phyloP scores from a whole-genome alignment of 2,329 filamentous ascomycete genomes.

The Escovopsis weberi region DNA sequence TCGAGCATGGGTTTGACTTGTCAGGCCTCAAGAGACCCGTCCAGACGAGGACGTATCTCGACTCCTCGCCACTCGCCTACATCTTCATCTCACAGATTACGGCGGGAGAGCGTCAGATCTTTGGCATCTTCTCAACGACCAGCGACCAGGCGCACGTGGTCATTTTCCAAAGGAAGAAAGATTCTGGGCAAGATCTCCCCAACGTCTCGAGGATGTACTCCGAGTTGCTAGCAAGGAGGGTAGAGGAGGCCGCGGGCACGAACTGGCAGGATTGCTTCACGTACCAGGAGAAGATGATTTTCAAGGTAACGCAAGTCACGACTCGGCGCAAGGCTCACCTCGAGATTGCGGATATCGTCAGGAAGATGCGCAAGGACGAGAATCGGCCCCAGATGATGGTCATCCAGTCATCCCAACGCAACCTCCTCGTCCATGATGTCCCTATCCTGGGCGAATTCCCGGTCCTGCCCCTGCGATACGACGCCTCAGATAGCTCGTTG shows the following conservation, averaged over 20 bases:
- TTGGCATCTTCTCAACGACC: conserved; percentile 79
- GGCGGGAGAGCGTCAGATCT: conserved; percentile 81
- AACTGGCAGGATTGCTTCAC: conserved; percentile 69
- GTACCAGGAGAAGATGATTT: conserved; percentile 75
- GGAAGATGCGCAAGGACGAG: conserved; percentile 82
- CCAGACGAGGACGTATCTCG: conserved; percentile 57
- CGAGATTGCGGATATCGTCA: conserved; percentile 75
- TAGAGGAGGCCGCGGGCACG: conserved; percentile 51
- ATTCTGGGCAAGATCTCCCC: conserved; percentile 66
- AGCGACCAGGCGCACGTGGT: conserved; percentile 71
- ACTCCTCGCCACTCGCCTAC: conserved; percentile 61
- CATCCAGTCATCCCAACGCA: conserved; percentile 76
- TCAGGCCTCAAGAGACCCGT: conserved; percentile 53
- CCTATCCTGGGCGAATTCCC: conserved; percentile 75
- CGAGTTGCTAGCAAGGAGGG: conserved; percentile 54
- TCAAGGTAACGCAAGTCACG: conserved; percentile 77
- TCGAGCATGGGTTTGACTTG: conserved; percentile 90
- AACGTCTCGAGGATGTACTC: conserved; percentile 82
- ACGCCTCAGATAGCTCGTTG: conserved; percentile 70
- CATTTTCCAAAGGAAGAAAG: conserved; percentile 70
- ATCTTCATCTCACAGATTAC: conserved; percentile 88
- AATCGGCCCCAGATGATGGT: conserved; percentile 67
- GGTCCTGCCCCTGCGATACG: conserved; percentile 64
- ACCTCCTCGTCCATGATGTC: conserved; percentile 70
- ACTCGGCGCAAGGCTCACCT: conserved; percentile 80